Evolutionary conservation across 2,329 filamentous ascomycete genomes (phyloP), one percentile per base, ranked within the genome.

Genomic region (Trichoderma sp.): DNA sequence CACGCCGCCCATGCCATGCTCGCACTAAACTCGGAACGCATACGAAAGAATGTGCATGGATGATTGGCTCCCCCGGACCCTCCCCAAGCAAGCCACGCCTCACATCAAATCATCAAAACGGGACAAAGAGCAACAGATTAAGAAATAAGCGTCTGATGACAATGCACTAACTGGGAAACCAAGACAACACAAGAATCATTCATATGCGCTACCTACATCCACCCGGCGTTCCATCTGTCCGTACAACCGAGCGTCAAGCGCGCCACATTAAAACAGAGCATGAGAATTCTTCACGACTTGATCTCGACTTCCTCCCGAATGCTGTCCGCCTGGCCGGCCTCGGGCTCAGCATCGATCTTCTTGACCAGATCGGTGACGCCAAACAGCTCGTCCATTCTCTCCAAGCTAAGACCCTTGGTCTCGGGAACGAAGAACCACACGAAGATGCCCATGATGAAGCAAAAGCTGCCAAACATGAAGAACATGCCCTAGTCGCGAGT

Each of bases 371-470:
- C 86, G 4, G 86, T 87, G 63, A 90, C 84, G 59, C 89, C 89
- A 77, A 91, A 91, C 17, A 91, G 82, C 75, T 90, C 88, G 77
- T 91, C 88, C 88, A 91, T 91, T 79, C 86, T 87, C 80, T 92
- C 89, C 72, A 91, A 82, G 57, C 83, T 83, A 71, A 86, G 77
- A 43, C 91, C 91, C 83, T 93, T 93, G 12, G 91, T 93, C 81
- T 93, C 91, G 0, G 91, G 91, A 20, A 92, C 85, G 73, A 90
- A 86, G 82, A 91, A 89, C 84, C 85, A 91, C 53, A 90, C 88
- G 77, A 91, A 91, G 68, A 90, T 73, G 73, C 88, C 87, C 88
- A 92, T 92, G 75, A 84, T 77, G 75, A 90, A 85, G 78, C 89
- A 90, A 79, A 92, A 92, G 68, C 80, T 85, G 11, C 89, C 87